Conservation (phyloP, 495 filamentous ascomycete genomes). For the Podospora australis region DNA sequence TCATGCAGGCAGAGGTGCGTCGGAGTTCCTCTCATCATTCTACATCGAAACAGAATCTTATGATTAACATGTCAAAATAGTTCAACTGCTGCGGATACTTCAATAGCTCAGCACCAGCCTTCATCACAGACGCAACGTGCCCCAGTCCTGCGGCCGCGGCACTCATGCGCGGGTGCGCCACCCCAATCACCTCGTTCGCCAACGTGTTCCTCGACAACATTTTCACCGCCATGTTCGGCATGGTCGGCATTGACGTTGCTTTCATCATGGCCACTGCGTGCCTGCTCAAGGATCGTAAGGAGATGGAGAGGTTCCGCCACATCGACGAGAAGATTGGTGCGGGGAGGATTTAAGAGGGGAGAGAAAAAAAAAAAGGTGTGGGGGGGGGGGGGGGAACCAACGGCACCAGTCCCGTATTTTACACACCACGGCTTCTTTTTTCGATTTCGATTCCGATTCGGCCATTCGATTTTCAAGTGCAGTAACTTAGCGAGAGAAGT, state of each 20-base stretch:
- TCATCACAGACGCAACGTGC: constrained; percentile 55
- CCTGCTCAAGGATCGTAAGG: constrained; percentile 65
- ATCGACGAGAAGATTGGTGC: constrained; percentile 66
- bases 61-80: constrained; percentile 33
- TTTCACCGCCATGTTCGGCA: constrained; percentile 69
- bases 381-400: too few species aligned
- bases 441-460: too few species aligned
- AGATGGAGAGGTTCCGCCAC: constrained; percentile 60
- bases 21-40: constrained; percentile 18
- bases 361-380: too few species aligned
- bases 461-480: too few species aligned
- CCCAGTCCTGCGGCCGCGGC: constrained; percentile 56
- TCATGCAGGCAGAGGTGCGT: constrained; percentile 57
- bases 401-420: too few species aligned
- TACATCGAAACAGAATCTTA: not conserved
- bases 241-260: constrained; percentile 60
- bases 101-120: constrained; percentile 58
- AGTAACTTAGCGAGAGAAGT: too few species aligned
- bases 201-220: constrained; percentile 64
- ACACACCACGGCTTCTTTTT: too few species aligned
- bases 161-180: constrained; percentile 57
- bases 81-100: constrained; percentile 71
- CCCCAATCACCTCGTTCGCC: constrained; percentile 54
- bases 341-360: constrained; percentile 35
- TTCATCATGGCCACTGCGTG: constrained; percentile 61